Evolutionary conservation across 345 rosid genomes (phyloP).

Genomic region (Pelargonium nanum): DNA sequence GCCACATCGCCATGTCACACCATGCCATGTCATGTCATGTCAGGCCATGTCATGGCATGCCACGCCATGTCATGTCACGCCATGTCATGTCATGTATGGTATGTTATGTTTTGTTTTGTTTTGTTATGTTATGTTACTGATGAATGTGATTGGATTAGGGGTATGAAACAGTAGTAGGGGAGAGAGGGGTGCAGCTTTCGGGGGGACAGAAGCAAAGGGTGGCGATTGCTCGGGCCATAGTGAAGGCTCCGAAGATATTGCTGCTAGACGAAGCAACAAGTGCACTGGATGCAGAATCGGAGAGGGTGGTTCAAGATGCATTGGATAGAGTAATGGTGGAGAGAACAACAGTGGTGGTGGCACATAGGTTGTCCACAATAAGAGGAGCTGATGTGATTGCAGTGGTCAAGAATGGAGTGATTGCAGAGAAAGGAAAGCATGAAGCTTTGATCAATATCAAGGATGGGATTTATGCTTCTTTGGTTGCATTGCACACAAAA

Average conservation of each 20-base stretch:
- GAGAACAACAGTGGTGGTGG: conserved; percentile 28
- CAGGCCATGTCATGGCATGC: too few relatives aligned
- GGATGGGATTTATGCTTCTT: conserved; percentile 23
- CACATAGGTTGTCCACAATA: conserved; percentile 22
- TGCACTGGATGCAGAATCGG: conserved; percentile 25
- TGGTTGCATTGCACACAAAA: conserved; percentile 7
- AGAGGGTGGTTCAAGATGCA: conserved; percentile 24
- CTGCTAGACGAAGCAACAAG: conserved; percentile 27
- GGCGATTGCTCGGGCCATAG: conserved; percentile 28
- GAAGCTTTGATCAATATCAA: conserved; percentile 16
- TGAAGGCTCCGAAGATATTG: conserved; percentile 22
- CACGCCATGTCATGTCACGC: too few relatives aligned
- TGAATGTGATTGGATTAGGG: too few relatives aligned
- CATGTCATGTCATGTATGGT: too few relatives aligned
- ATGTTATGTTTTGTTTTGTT: too few relatives aligned
- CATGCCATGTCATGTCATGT: too few relatives aligned
- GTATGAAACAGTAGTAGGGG: conserved; percentile 24
- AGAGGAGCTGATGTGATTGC: conserved; percentile 18
- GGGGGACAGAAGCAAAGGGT: conserved; percentile 30
- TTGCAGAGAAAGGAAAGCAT: conserved; percentile 28
- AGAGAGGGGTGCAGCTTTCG: conserved; percentile 29
- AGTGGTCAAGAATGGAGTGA: conserved; percentile 18
- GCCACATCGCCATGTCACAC: too few relatives aligned
- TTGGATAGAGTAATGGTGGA: conserved; percentile 17
- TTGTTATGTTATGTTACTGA: too few relatives aligned